Percentiles rank a stretch among this genome's conserved stretches.
Conservation (phyloP, 2,329 filamentous ascomycete species). For the Phialophora expanda region DNA sequence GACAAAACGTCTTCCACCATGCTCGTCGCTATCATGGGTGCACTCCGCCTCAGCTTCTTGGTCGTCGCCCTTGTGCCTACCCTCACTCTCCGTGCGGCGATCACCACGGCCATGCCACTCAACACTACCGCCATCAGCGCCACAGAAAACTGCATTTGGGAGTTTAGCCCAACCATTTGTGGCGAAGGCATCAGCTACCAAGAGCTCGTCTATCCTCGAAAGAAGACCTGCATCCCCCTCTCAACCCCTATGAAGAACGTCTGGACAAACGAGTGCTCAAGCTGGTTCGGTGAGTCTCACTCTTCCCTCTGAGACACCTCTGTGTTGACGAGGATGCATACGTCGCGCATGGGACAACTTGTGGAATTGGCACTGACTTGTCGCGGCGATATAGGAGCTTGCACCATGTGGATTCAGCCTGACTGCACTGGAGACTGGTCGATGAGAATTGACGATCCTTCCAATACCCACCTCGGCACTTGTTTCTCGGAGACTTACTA, state of each 20-base stretch:
- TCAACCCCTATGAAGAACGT: slow-evolving; percentile 14
- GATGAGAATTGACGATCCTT: slow-evolving; percentile 13
- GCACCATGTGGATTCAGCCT: slow-evolving; percentile 20
- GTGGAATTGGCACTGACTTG: neutral
- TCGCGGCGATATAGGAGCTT: slow-evolving; percentile 6
- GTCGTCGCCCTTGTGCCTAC: neutral
- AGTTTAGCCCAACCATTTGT: slow-evolving; percentile 17
- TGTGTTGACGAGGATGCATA: neutral
- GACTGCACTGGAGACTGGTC: slow-evolving; percentile 18
- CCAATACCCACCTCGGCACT: slow-evolving; percentile 9
- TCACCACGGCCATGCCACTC: neutral
- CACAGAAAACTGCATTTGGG: slow-evolving; percentile 4
- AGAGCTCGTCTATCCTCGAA: slow-evolving; percentile 10
- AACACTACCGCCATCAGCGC: neutral
- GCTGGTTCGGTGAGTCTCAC: slow-evolving; percentile 7
- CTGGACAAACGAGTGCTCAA: slow-evolving; percentile 14
- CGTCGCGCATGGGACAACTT: neutral
- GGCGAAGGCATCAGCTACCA: slow-evolving; percentile 11
- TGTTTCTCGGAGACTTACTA: slow-evolving; percentile 19
- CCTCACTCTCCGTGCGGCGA: neutral
- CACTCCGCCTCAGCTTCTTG: neutral
- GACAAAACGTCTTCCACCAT: neutral
- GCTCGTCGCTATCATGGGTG: neutral
- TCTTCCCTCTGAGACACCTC: neutral
- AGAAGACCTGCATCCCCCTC: slow-evolving; percentile 10